Evolutionary conservation across 306 rosid species (phyloP).

Genomic region (Elaeagnus macrophylla): DNA sequence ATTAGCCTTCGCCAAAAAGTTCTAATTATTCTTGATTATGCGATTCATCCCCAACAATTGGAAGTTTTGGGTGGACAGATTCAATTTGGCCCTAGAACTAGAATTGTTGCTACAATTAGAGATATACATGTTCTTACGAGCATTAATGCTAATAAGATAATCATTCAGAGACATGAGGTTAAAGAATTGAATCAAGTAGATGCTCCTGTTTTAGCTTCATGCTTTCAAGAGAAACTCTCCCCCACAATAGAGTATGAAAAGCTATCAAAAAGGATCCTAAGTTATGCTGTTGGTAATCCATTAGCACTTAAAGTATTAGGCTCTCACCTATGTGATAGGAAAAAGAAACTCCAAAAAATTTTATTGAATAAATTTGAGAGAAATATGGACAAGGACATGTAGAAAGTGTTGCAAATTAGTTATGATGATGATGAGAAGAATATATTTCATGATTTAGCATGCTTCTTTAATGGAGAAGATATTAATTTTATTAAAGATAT

Average conservation of each 20-base stretch:
- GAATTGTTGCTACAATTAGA: neutral
- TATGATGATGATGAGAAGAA: neutral
- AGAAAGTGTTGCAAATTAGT: neutral
- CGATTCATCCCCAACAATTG: neutral
- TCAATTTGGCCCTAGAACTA: neutral
- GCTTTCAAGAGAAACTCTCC: neutral
- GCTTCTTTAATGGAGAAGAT: neutral
- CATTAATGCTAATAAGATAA: too few species aligned
- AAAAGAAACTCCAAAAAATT: neutral
- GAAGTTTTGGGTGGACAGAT: neutral
- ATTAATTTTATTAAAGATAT: neutral
- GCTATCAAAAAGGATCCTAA: neutral
- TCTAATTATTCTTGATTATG: neutral
- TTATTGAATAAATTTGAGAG: neutral
- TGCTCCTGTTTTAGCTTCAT: neutral
- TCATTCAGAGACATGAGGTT: neutral
- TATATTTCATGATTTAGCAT: constrained; percentile 2
- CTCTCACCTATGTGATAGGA: neutral
- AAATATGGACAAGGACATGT: neutral
- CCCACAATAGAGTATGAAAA: neutral
- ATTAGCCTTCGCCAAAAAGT: neutral
- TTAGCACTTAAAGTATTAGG: constrained; percentile 1
- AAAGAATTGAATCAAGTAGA: constrained; percentile 1
- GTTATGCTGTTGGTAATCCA: neutral
- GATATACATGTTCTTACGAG: neutral